Percentiles rank a stretch among this genome's conserved stretches.
Evolutionary conservation across 768 basidiomycete genomes (phyloP).

Genomic region (Tricholoma terreum): DNA sequence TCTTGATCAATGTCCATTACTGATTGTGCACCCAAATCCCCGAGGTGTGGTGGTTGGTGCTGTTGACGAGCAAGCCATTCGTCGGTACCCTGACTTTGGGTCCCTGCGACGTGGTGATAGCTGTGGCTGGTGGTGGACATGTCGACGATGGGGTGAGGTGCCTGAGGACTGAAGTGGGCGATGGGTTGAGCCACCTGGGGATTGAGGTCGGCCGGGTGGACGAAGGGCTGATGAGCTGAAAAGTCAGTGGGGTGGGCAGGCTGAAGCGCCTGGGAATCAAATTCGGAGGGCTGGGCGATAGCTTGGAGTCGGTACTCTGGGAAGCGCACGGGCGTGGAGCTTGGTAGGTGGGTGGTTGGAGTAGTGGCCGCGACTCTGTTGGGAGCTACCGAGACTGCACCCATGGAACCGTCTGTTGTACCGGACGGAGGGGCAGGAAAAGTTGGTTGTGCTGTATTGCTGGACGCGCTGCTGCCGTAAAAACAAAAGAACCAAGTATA

Average conservation of each 20-base stretch:
- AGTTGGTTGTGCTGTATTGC: not conserved
- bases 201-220: not conserved
- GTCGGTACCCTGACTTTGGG: not conserved
- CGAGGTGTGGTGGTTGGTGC: not conserved
- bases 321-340: not conserved
- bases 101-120: too few species aligned
- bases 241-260: too few species aligned
- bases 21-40: not conserved
- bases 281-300: not conserved
- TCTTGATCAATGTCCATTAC: not conserved
- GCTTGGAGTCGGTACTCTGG: not conserved
- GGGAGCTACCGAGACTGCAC: too few species aligned
- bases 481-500: not conserved
- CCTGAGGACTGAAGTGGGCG: too few species aligned
- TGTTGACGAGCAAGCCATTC: not conserved
- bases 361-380: not conserved
- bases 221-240: too few species aligned
- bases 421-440: not conserved
- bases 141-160: not conserved
- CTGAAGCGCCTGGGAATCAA: not conserved
- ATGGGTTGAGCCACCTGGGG: not conserved
- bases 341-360: too few species aligned
- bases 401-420: not conserved
- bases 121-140: too few species aligned
- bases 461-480: too few species aligned